Conservation (phyloP, 1,284 basidiomycete genomes). For the Uromyces viciae-fabae region DNA sequence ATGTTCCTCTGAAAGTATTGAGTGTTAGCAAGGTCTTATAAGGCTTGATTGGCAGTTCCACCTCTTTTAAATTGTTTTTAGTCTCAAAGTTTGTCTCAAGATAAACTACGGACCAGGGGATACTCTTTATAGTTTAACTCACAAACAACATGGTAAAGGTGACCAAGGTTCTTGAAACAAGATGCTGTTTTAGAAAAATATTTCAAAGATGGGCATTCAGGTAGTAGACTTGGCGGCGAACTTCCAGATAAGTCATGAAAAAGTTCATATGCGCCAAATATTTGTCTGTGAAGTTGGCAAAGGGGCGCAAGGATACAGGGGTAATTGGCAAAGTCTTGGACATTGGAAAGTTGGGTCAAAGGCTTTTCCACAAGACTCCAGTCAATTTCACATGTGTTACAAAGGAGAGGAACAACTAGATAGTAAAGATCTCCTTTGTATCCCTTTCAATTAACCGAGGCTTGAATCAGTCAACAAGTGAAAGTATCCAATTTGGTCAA, state of each 20-base stretch:
- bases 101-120: background rate
- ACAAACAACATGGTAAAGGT: background rate
- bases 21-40: constrained; percentile 59
- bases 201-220: background rate
- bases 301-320: background rate
- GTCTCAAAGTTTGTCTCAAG: background rate
- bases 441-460: background rate
- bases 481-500: background rate
- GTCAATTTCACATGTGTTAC: constrained; percentile 11
- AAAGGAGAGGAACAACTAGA: background rate
- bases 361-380: constrained; percentile 1
- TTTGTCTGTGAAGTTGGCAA: background rate
- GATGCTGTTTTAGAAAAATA: background rate
- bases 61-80: background rate
- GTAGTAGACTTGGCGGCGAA: background rate
- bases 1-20: constrained; percentile 60
- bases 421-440: background rate
- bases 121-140: background rate
- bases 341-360: background rate
- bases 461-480: constrained; percentile 14
- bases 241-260: background rate
- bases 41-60: background rate
- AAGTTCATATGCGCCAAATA: background rate
- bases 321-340: background rate
- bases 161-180: constrained; percentile 16